Conservation (phyloP, 352 stramenopile genomes). For the Pythium angustatum region DNA sequence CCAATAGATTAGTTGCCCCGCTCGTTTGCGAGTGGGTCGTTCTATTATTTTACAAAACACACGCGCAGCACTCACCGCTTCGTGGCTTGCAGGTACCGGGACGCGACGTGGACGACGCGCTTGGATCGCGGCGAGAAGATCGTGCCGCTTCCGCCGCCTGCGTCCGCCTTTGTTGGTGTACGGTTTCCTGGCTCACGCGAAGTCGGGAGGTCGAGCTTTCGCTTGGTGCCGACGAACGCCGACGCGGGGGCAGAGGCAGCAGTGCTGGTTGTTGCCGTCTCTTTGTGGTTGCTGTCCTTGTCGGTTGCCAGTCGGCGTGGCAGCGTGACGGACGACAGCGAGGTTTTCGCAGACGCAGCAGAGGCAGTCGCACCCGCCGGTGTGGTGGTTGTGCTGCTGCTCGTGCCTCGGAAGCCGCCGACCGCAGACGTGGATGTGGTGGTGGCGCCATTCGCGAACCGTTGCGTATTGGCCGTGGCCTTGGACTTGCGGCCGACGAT, state of each 20-base stretch:
- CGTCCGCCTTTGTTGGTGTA: constrained; percentile 12
- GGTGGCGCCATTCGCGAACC: neutral
- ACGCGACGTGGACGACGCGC: constrained; percentile 30
- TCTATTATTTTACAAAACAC: constrained; percentile 13
- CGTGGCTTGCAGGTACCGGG: constrained; percentile 28
- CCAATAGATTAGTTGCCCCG: constrained; percentile 4
- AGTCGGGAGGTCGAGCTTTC: constrained; percentile 27
- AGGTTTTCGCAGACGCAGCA: neutral
- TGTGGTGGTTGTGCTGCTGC: neutral
- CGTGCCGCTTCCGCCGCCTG: neutral
- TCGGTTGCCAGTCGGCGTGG: neutral
- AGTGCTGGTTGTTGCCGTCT: neutral
- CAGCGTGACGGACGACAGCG: neutral
- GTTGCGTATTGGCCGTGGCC: constrained; percentile 15
- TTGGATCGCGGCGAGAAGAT: constrained; percentile 25
- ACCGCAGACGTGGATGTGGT: neutral
- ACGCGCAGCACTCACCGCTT: constrained; percentile 12
- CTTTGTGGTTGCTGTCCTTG: constrained; percentile 19
- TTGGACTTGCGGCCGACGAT: constrained; percentile 42
- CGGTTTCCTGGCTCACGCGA: constrained; percentile 3
- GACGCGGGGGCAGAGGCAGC: neutral
- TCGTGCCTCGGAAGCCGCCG: neutral
- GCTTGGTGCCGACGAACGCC: constrained; percentile 18
- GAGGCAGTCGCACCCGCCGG: neutral
- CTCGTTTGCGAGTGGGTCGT: neutral